A percentile compares a stretch with the other conserved stretches of the same genome.
Conservation (phyloP, 2,329 filamentous ascomycete species). For the Coleophoma eucalyptorum region DNA sequence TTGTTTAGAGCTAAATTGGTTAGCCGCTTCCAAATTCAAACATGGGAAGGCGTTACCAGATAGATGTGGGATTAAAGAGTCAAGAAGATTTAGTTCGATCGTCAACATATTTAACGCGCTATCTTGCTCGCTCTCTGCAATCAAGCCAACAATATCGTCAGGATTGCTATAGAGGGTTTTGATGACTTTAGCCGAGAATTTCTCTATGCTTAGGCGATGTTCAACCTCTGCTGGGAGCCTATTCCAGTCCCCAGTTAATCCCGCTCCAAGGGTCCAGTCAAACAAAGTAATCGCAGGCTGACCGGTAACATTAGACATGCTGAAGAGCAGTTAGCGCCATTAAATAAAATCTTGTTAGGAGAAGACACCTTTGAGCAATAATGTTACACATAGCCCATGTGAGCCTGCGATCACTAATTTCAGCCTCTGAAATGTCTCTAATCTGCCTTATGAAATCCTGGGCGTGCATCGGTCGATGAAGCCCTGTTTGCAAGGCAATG, state of each 20-base stretch:
- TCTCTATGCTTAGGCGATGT: conserved; percentile 48
- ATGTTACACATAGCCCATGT: conserved; percentile 68
- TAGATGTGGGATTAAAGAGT: not conserved
- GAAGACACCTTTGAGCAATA: conserved; percentile 55
- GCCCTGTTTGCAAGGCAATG: conserved; percentile 21
- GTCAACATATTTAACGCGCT: conserved; percentile 39
- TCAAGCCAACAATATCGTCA: conserved; percentile 30
- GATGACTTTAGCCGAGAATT: conserved; percentile 54
- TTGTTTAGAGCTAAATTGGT: conserved; percentile 8
- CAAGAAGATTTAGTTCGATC: conserved; percentile 39
- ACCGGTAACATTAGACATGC: conserved; percentile 63
- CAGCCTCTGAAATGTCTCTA: conserved; percentile 11
- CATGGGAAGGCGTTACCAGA: not conserved
- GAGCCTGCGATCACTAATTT: conserved; percentile 48
- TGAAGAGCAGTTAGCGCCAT: conserved; percentile 17
- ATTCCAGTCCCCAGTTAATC: conserved; percentile 35
- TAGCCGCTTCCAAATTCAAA: too few relatives aligned
- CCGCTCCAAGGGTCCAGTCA: conserved; percentile 50
- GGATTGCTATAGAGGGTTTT: conserved; percentile 53
- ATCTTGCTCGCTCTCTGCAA: conserved; percentile 37
- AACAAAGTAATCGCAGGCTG: conserved; percentile 60
- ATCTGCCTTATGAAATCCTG: conserved; percentile 8
- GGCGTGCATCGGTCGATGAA: conserved; percentile 18
- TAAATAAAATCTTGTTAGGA: too few relatives aligned
- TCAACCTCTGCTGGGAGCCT: conserved; percentile 45